phyloP scores from a whole-genome alignment of 2,329 filamentous ascomycete species.

The Penicillium brasilianum region DNA sequence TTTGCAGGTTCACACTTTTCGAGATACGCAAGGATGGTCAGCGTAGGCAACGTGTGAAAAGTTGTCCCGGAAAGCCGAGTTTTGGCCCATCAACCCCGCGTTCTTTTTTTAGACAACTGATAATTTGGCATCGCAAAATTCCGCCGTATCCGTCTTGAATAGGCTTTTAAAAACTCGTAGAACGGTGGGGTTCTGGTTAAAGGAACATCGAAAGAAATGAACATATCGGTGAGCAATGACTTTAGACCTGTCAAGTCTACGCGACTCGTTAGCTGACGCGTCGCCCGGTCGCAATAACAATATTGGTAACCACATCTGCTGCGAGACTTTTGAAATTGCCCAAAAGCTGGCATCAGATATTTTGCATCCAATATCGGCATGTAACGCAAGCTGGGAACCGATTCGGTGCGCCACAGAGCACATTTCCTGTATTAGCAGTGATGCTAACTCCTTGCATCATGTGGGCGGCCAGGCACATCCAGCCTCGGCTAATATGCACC shows the following conservation, averaged over 20 bases:
- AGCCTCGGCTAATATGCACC: too few species aligned
- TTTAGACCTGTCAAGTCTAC: not conserved
- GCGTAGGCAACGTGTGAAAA: not conserved
- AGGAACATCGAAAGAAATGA: not conserved
- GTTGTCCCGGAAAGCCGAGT: not conserved
- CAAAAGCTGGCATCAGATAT: not conserved
- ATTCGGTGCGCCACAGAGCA: too few species aligned
- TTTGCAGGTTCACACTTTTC: not conserved
- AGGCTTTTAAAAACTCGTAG: not conserved
- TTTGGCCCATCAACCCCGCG: not conserved
- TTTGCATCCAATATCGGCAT: not conserved
- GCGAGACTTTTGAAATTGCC: not conserved
- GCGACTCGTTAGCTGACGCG: not conserved
- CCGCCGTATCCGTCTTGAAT: not conserved
- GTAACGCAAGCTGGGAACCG: too few species aligned
- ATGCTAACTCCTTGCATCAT: too few species aligned
- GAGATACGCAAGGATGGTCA: not conserved
- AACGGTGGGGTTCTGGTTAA: not conserved
- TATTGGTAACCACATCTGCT: not conserved
- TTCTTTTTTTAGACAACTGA: not conserved
- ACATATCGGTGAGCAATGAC: not conserved
- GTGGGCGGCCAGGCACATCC: too few species aligned
- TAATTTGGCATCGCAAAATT: not conserved
- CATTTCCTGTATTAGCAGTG: too few species aligned
- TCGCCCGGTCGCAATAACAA: not conserved